Evolutionary conservation across 371 early-diverging fungal genomes (phyloP), one percentile per base, ranked within the genome.

Genomic region (Haplosporangium sp.): DNA sequence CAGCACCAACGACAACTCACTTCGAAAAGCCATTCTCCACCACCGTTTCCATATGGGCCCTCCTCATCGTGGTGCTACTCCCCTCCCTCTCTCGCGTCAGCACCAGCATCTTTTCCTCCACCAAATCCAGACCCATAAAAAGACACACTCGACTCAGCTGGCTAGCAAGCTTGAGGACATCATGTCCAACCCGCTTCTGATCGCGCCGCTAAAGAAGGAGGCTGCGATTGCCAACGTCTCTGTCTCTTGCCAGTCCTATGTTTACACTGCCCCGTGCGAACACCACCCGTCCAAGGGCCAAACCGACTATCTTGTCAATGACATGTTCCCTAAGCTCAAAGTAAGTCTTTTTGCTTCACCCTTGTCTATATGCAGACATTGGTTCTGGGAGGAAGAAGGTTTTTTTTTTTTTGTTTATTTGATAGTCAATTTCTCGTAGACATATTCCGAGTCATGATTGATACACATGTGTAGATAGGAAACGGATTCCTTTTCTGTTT

Each of bases 221-320:
- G 52, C 58, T 46, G 45, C 46, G 3, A 23, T 59, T 2, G 42
- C 54, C 29, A 29, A 29, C 29, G 29, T 29, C 29, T 29, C 29
- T 8, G 29, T 13, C 2, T 29, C 69, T 10, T 66, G 64, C 23
- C 60, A 60, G 58, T 57, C 73, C 12, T 81, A 81, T 57, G 73
- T 81, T 6, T 81, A 81, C 55, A 74, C 68, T 11, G 81, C 81
- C 2, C 81, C 81, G 6, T 81, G 81, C 52, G 81, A 81, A 47
- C 81, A 76, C 55, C 76, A 81, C 38, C 81, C 81, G 4, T 81
- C 67, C 42, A 71, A 73, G 47, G 76, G 76, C 20, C 76, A 73
- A 62, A 81, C 72, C 0, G 76, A 75, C 43, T 81, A 81, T 51
- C 76, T 81, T 13, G 76, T 81, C 55, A 81, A 81, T 48, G 81